A percentile compares a stretch with the other conserved stretches of the same genome.
Evolutionary conservation across 805 yeast species (phyloP).

Genomic region (Millerago galiae): DNA sequence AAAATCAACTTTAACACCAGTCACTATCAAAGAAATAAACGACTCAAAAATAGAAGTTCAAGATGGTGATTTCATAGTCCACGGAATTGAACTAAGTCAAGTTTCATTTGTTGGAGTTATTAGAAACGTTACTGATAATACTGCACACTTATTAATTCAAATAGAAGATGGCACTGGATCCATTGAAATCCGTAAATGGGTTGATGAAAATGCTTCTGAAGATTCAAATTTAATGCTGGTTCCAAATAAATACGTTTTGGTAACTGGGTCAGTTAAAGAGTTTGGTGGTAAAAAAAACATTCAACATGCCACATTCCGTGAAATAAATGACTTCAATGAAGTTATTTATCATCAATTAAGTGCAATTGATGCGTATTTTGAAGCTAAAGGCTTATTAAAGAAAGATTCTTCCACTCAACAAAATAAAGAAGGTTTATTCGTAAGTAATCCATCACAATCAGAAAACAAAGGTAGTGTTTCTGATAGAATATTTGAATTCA

Average conservation of each 20-base stretch:
- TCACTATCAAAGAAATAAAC: conserved; percentile 65
- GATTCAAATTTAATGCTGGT: conserved; percentile 29
- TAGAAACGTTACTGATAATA: conserved; percentile 54
- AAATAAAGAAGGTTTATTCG: conserved; percentile 33
- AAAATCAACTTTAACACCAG: conserved; percentile 47
- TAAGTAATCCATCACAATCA: conserved; percentile 30
- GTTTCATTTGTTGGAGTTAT: conserved; percentile 66
- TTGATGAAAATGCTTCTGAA: conserved; percentile 34
- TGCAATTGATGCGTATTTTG: conserved; percentile 52
- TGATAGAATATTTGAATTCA: conserved; percentile 43
- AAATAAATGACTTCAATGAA: conserved; percentile 58
- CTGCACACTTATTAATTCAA: conserved; percentile 48
- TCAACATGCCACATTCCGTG: conserved; percentile 55
- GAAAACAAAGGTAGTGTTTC: conserved; percentile 26
- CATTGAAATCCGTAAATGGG: conserved; percentile 61
- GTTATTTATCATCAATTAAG: conserved; percentile 61
- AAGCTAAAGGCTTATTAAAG: conserved; percentile 41
- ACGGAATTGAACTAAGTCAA: conserved; percentile 54
- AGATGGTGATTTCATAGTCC: conserved; percentile 59
- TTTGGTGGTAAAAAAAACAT: conserved; percentile 59
- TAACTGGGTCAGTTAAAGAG: conserved; percentile 49
- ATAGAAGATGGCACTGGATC: conserved; percentile 79
- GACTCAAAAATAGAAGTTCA: conserved; percentile 55
- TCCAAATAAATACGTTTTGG: conserved; percentile 54
- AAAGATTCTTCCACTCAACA: conserved; percentile 1